Evolutionary conservation across 1,284 basidiomycete genomes (phyloP).

Genomic region (Schizophyllum amplum): DNA sequence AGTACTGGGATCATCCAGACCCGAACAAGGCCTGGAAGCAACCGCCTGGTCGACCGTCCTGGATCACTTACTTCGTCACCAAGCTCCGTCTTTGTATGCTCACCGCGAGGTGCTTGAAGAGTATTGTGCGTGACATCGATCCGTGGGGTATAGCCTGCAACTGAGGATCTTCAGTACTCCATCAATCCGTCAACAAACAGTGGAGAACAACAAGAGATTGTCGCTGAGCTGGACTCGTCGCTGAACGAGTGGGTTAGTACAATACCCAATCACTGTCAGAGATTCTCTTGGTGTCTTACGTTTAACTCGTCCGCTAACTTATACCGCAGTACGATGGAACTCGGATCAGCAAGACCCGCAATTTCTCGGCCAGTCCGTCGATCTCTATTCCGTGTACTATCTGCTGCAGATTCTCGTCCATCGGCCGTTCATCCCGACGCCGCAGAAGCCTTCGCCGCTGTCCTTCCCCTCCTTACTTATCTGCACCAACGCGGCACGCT

Average conservation of each 20-base stretch:
- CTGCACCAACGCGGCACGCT: conserved; percentile 79
- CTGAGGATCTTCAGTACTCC: conserved; percentile 44
- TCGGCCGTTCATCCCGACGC: conserved; percentile 73
- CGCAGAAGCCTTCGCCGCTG: conserved; percentile 30
- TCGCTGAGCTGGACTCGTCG: conserved; percentile 69
- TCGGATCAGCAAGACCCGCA: conserved; percentile 47
- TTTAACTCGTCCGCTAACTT: neutral
- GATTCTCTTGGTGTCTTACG: neutral
- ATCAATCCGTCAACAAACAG: conserved; percentile 31
- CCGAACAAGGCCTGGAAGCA: conserved; percentile 32
- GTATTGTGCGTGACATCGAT: conserved; percentile 42
- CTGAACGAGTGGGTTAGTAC: conserved; percentile 73
- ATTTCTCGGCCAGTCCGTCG: conserved; percentile 66
- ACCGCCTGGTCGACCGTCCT: conserved; percentile 47
- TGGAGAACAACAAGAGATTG: conserved; percentile 46
- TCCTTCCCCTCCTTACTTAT: conserved; percentile 66
- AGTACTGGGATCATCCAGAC: conserved; percentile 33
- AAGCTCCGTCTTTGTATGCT: conserved; percentile 58
- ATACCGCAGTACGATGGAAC: conserved; percentile 61
- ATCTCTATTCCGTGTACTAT: conserved; percentile 64
- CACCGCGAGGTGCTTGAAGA: conserved; percentile 54
- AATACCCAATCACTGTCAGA: conserved; percentile 57
- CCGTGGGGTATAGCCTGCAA: neutral
- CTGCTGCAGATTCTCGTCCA: conserved; percentile 73
- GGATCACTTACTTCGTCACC: conserved; percentile 46